Conservation (phyloP, 1,139 yeast species). For the Blastobotrys apis region DNA sequence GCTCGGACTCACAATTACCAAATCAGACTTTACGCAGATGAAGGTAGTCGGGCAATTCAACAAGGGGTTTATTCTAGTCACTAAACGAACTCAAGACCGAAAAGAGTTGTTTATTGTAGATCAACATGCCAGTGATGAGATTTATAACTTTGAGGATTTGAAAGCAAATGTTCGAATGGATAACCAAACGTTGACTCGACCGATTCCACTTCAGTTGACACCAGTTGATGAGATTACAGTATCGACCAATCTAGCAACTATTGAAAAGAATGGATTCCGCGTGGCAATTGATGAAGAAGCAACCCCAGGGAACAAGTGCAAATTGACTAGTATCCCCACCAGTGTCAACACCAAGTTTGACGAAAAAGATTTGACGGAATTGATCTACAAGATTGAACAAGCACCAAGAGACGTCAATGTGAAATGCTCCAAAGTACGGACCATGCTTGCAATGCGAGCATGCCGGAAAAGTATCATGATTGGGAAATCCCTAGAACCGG, state of each 20-base stretch:
- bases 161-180: conserved; percentile 52
- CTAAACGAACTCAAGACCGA: conserved; percentile 38
- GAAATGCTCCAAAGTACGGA: conserved; percentile 71
- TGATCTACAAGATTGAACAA: conserved; percentile 54
- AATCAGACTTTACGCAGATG: conserved; percentile 53
- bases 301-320: conserved; percentile 55
- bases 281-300: conserved; percentile 47
- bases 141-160: conserved; percentile 76
- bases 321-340: conserved; percentile 61
- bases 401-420: conserved; percentile 38
- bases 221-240: conserved; percentile 74
- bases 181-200: conserved; percentile 67
- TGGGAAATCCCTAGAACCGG: conserved; percentile 60
- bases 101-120: conserved; percentile 79
- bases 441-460: conserved; percentile 91
- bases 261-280: conserved; percentile 73
- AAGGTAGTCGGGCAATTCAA: conserved; percentile 86
- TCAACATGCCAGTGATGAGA: conserved; percentile 98
- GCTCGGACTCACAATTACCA: conserved; percentile 31
- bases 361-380: conserved; percentile 63
- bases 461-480: conserved; percentile 93
- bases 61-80: conserved; percentile 79
- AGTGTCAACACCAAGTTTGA: conserved; percentile 69
- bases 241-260: conserved; percentile 51
- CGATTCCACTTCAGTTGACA: conserved; percentile 59